Percentiles rank a stretch among this genome's conserved stretches.
Conservation (phyloP, 2,329 filamentous ascomycete species). For the Claviceps paspali region DNA sequence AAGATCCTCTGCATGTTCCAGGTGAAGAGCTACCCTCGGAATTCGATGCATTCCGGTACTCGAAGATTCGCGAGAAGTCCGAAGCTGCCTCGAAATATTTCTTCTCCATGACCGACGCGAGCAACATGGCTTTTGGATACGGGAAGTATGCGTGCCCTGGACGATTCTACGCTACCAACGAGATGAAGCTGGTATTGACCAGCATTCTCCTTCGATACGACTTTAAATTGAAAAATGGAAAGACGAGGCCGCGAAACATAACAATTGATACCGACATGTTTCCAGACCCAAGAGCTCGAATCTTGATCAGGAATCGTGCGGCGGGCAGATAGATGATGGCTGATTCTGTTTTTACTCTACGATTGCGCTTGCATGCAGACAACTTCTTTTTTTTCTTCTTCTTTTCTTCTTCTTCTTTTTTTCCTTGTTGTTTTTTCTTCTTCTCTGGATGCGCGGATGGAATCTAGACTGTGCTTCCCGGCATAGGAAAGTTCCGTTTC, state of each 20-base stretch:
- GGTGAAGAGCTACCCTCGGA: slow-evolving; percentile 15
- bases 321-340: neutral
- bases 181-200: slow-evolving; percentile 33
- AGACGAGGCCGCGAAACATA: neutral
- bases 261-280: slow-evolving; percentile 1
- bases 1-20: slow-evolving; percentile 13
- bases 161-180: slow-evolving; percentile 34
- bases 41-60: slow-evolving; percentile 32
- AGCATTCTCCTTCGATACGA: slow-evolving; percentile 34
- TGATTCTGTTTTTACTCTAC: too few species aligned
- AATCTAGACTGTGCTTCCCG: too few species aligned
- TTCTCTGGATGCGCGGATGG: too few species aligned
- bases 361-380: too few species aligned
- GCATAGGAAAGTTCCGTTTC: too few species aligned
- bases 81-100: slow-evolving; percentile 18
- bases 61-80: slow-evolving; percentile 18
- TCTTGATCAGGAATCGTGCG: neutral
- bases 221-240: slow-evolving; percentile 15
- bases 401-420: too few species aligned
- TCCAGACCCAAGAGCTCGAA: neutral
- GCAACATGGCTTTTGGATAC: slow-evolving; percentile 34
- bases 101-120: slow-evolving; percentile 32
- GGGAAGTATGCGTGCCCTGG: slow-evolving; percentile 23
- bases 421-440: too few species aligned
- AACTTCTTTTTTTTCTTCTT: too few species aligned